Evolutionary conservation across 257 asterid genomes (phyloP).

Genomic region (Linaria vulgaris): DNA sequence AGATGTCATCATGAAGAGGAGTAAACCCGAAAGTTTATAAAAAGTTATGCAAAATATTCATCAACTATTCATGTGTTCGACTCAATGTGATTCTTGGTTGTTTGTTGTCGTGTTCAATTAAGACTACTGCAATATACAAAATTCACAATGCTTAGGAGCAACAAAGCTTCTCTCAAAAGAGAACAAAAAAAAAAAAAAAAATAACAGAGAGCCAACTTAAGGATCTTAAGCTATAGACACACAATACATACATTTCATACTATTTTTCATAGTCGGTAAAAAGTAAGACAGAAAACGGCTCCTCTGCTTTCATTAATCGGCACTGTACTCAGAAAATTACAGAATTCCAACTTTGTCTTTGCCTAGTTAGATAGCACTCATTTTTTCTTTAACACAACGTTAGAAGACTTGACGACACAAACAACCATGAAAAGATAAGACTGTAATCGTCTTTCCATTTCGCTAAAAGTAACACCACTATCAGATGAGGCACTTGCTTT

Average conservation of each 20-base stretch:
- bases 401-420: not conserved
- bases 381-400: not conserved
- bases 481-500: too few species aligned
- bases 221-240: not conserved
- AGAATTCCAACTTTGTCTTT: not conserved
- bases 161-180: too few species aligned
- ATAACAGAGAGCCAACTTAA: not conserved
- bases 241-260: not conserved
- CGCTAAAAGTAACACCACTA: not conserved
- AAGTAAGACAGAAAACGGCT: not conserved
- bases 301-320: not conserved
- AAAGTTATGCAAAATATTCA: too few species aligned
- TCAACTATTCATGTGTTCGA: too few species aligned
- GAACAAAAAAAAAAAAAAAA: too few species aligned
- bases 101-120: not conserved
- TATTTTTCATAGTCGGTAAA: not conserved
- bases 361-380: not conserved
- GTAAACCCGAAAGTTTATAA: not conserved
- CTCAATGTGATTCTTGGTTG: too few species aligned
- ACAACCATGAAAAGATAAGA: not conserved
- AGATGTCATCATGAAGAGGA: not conserved
- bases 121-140: slow-evolving; percentile 2
- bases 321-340: too few species aligned
- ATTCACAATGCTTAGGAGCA: too few species aligned
- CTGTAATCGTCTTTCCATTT: not conserved